phyloP scores from a whole-genome alignment of 257 asterid species.

The Asclepias syriaca region DNA sequence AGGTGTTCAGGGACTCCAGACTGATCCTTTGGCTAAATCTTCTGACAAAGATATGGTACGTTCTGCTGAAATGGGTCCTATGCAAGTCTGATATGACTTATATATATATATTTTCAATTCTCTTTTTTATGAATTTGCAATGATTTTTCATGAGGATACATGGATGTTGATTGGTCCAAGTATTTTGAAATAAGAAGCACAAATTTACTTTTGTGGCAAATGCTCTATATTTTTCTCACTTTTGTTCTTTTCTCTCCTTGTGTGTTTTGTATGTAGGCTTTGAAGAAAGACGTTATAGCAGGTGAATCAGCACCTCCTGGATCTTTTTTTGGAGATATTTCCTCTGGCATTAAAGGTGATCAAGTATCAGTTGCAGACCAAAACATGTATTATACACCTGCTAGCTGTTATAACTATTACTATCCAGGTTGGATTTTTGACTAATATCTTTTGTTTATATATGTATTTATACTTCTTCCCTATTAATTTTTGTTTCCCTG shows the following conservation, averaged over 20 bases:
- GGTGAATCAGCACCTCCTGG: slow-evolving; percentile 31
- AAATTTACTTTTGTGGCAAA: too few relatives aligned
- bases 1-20: slow-evolving; percentile 32
- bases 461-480: not conserved
- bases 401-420: slow-evolving; percentile 53
- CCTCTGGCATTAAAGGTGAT: slow-evolving; percentile 36
- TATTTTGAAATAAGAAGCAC: not conserved
- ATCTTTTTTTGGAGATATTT: slow-evolving; percentile 30
- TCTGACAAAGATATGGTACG: slow-evolving; percentile 52
- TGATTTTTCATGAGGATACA: not conserved
- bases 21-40: slow-evolving; percentile 38
- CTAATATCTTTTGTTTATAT: not conserved
- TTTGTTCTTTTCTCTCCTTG: not conserved
- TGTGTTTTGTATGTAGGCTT: slow-evolving; percentile 27
- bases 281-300: slow-evolving; percentile 33
- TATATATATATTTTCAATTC: not conserved
- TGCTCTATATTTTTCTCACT: not conserved
- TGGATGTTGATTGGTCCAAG: not conserved
- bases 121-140: not conserved
- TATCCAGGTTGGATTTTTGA: slow-evolving; percentile 47
- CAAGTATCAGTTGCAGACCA: slow-evolving; percentile 40
- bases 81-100: not conserved
- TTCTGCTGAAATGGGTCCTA: not conserved
- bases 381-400: slow-evolving; percentile 47
- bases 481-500: not conserved